Evolutionary conservation across 2,329 filamentous ascomycete species (phyloP).

Genomic region (Fusarium globosum): DNA sequence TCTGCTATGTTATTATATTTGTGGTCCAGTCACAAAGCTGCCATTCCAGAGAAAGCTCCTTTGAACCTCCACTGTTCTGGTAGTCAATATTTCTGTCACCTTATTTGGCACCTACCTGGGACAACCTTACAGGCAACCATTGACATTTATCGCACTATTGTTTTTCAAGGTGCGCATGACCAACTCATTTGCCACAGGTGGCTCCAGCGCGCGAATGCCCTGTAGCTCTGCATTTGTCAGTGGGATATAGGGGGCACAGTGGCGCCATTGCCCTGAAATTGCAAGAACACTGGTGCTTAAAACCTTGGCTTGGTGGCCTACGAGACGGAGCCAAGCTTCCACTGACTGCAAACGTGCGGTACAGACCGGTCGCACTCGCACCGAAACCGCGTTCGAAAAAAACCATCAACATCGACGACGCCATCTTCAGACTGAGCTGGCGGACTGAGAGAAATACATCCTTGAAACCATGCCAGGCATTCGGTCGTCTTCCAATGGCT

Average conservation of each 20-base stretch:
- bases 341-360: constrained; percentile 33
- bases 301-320: constrained; percentile 13
- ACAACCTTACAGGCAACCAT: neutral
- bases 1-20: neutral
- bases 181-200: neutral
- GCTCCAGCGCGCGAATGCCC: constrained; percentile 17
- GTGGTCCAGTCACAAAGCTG: neutral
- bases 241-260: constrained; percentile 22
- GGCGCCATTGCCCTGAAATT: constrained; percentile 21
- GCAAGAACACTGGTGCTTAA: constrained; percentile 16
- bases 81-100: neutral
- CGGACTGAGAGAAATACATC: constrained; percentile 36
- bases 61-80: neutral
- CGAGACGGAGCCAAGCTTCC: constrained; percentile 18
- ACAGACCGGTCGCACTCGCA: constrained; percentile 41
- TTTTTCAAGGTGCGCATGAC: neutral
- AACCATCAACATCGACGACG: constrained; percentile 43
- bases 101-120: neutral
- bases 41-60: neutral
- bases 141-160: neutral
- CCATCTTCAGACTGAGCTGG: constrained; percentile 43
- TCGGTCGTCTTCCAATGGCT: constrained; percentile 57
- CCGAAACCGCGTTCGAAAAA: constrained; percentile 43
- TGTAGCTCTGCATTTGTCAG: constrained; percentile 13
- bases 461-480: constrained; percentile 53